phyloP scores from a whole-genome alignment of 2,329 filamentous ascomycete species.

The Dactylellina parvicollis region DNA sequence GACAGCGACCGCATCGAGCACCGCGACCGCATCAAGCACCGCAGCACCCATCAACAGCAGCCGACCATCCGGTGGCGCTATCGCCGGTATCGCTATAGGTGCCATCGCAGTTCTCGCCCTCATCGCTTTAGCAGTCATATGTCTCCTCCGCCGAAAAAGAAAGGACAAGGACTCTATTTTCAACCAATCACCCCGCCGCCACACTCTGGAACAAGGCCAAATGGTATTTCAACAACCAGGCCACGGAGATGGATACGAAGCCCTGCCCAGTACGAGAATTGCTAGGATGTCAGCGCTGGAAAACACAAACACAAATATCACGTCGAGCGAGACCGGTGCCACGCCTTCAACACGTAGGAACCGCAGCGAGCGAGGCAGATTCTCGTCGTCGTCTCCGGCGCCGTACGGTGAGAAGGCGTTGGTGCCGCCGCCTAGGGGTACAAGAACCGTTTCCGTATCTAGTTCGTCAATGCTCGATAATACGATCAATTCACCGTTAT shows the following conservation, averaged over 20 bases:
- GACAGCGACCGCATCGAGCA: constrained; percentile 63
- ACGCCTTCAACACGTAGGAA: constrained; percentile 65
- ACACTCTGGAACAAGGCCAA: constrained; percentile 61
- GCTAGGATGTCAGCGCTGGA: constrained; percentile 96
- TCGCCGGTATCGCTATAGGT: constrained; percentile 90
- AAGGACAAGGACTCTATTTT: constrained; percentile 74
- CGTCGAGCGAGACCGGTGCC: constrained; percentile 39
- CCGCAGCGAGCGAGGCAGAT: constrained; percentile 42
- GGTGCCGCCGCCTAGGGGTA: constrained; percentile 62
- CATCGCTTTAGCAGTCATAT: constrained; percentile 74
- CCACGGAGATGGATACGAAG: constrained; percentile 70
- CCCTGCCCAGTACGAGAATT: constrained; percentile 86
- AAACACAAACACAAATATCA: constrained; percentile 68
- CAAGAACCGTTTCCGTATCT: constrained; percentile 87
- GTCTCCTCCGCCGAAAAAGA: constrained; percentile 68
- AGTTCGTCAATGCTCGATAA: constrained; percentile 80
- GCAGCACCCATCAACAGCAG: constrained; percentile 56
- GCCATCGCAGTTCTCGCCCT: constrained; percentile 76
- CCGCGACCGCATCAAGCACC: constrained; percentile 60
- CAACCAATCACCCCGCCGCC: constrained; percentile 78
- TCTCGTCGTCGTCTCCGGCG: constrained; percentile 34
- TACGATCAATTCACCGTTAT: constrained; percentile 77
- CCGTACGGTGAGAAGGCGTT: constrained; percentile 52
- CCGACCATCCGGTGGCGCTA: constrained; percentile 81
- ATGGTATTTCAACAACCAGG: constrained; percentile 59